These are phyloP conservation scores for Pseudocercospora eumusae DNA, from an alignment of 2,329 filamentous ascomycete species.

Conservation along the genomic window DNA sequence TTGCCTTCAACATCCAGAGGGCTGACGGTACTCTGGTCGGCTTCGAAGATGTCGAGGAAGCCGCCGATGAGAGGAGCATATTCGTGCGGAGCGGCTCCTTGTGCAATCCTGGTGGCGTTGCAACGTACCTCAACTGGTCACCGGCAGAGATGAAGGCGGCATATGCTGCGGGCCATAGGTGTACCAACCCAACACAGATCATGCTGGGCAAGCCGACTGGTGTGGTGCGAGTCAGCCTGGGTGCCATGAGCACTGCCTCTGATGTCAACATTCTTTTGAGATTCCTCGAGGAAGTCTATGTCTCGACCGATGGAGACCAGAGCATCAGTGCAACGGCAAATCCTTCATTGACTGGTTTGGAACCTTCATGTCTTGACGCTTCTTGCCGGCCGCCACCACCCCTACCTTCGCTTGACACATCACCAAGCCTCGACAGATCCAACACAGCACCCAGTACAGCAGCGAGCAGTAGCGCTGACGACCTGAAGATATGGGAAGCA, in stretches of 20 bases:
- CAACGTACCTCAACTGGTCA: slow-evolving; percentile 52
- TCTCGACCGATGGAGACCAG: slow-evolving; percentile 20
- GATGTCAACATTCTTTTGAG: slow-evolving; percentile 64
- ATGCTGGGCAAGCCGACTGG: slow-evolving; percentile 60
- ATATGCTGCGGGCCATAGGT: slow-evolving; percentile 60
- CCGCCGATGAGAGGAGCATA: slow-evolving; percentile 58
- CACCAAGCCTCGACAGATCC: slow-evolving; percentile 21
- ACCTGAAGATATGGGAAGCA: slow-evolving; percentile 23
- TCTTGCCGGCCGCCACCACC: slow-evolving; percentile 1
- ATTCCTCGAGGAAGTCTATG: slow-evolving; percentile 39
- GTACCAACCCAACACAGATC: slow-evolving; percentile 56
- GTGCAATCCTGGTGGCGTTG: slow-evolving; percentile 57
- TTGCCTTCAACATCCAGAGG: slow-evolving; percentile 64
- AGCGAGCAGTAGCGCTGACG: slow-evolving; percentile 21
- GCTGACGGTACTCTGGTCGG: slow-evolving; percentile 56
- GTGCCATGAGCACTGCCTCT: slow-evolving; percentile 60
- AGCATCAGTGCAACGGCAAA: slow-evolving; percentile 13
- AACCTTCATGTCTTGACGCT: slow-evolving; percentile 8
- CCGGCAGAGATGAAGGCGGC: slow-evolving; percentile 58
- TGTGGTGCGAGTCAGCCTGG: slow-evolving; percentile 62
- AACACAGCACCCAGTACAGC: slow-evolving; percentile 24
- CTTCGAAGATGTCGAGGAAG: slow-evolving; percentile 61
- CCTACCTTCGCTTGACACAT: slow-evolving; percentile 22
- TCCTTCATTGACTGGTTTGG: slow-evolving; percentile 12
- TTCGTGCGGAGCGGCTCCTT: slow-evolving; percentile 62